Evolutionary conservation across 1,139 yeast genomes (phyloP).

Genomic region (Meyerozyma sp.): DNA sequence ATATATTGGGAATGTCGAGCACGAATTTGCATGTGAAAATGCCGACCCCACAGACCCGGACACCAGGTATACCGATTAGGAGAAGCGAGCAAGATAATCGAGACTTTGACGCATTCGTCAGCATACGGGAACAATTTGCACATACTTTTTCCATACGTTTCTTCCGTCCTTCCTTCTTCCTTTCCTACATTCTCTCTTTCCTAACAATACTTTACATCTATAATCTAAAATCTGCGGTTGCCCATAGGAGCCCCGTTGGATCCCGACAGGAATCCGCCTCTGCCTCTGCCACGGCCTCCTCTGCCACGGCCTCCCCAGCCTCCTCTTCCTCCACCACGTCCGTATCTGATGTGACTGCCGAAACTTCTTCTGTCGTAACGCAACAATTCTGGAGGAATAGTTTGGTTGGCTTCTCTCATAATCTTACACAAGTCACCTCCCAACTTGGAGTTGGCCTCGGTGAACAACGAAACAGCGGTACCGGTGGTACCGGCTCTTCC

Average conservation of each 20-base stretch:
- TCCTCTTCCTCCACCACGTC: conserved; percentile 57
- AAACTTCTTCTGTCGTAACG: conserved; percentile 50
- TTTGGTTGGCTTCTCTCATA: conserved; percentile 93
- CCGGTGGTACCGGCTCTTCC: conserved; percentile 98
- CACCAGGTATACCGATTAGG: no score
- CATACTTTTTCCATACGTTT: no score
- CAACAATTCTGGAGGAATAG: conserved; percentile 62
- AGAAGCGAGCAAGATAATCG: no score
- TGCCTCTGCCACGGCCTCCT: conserved; percentile 26
- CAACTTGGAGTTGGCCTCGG: conserved; percentile 78
- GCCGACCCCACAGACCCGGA: neutral
- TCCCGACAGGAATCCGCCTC: conserved; percentile 23
- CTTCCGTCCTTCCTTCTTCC: no score
- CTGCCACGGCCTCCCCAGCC: conserved; percentile 13
- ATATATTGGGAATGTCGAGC: neutral
- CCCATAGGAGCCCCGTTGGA: conserved; percentile 26
- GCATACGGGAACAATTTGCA: no score
- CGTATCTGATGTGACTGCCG: conserved; percentile 54
- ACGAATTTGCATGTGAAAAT: conserved; percentile 1
- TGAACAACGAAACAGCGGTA: conserved; percentile 93
- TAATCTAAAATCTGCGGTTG: conserved; percentile 23
- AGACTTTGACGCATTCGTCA: no score
- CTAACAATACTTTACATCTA: no score
- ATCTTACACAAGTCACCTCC: conserved; percentile 90
- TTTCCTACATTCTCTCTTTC: no score